These are phyloP conservation scores for Aechmea fasciata DNA, from an alignment of 176 grass and related monocot genomes.

Conservation along the genomic window DNA sequence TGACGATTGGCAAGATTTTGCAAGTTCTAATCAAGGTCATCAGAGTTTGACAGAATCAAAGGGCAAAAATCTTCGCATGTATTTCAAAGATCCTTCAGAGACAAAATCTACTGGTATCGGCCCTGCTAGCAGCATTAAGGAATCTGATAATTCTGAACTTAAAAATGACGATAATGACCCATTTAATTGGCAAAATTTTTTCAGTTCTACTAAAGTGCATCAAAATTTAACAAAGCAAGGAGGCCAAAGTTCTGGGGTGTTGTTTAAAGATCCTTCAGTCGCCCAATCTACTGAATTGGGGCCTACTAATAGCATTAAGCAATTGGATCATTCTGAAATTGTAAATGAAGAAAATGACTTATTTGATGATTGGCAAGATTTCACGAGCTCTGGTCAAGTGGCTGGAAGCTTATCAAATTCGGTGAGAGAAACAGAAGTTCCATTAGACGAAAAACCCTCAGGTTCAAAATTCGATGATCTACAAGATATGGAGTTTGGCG, in stretches of 20 bases:
- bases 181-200: constrained; percentile 60
- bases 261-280: constrained; percentile 30
- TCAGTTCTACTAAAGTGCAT: constrained; percentile 32
- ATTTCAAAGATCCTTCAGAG: constrained; percentile 30
- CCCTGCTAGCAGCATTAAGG: constrained; percentile 25
- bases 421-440: not conserved
- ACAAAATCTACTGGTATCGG: constrained; percentile 33
- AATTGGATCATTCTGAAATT: constrained; percentile 14
- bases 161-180: constrained; percentile 32
- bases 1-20: constrained; percentile 54
- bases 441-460: not conserved
- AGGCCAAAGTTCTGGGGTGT: constrained; percentile 10
- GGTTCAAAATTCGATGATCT: not conserved
- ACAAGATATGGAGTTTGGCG: constrained; percentile 3
- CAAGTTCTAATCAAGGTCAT: constrained; percentile 21
- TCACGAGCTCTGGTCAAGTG: constrained; percentile 34
- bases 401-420: constrained; percentile 1
- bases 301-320: constrained; percentile 23
- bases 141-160: constrained; percentile 13
- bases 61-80: constrained; percentile 8
- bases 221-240: constrained; percentile 9
- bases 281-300: constrained; percentile 34
- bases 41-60: not conserved
- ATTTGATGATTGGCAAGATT: constrained; percentile 58
- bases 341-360: constrained; percentile 33